Evolutionary conservation across 495 filamentous ascomycete species (phyloP).

Genomic region (Talaromyces trachyspermus): DNA sequence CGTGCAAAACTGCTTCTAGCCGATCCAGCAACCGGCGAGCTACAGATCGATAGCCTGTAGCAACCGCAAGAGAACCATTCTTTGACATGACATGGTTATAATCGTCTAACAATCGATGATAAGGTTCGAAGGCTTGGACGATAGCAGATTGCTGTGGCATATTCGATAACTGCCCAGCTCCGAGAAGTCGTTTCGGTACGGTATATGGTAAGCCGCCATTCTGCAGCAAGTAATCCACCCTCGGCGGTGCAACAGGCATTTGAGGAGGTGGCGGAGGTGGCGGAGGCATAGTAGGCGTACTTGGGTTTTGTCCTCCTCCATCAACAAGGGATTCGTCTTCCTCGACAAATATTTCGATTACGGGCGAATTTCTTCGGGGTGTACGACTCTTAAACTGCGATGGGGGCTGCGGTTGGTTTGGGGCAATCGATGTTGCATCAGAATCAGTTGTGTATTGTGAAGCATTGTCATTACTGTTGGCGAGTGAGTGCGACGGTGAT

Average conservation of each 20-base stretch:
- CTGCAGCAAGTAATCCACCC: constrained; percentile 84
- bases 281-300: constrained; percentile 47
- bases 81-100: constrained; percentile 73
- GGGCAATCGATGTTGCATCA: constrained; percentile 59
- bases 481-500: constrained; percentile 29
- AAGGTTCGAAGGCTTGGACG: constrained; percentile 66
- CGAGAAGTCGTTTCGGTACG: constrained; percentile 60
- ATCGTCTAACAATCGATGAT: constrained; percentile 73
- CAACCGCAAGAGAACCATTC: constrained; percentile 87
- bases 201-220: constrained; percentile 68
- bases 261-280: constrained; percentile 77
- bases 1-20: constrained; percentile 83
- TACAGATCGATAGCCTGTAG: constrained; percentile 89
- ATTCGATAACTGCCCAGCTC: constrained; percentile 32
- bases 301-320: constrained; percentile 31
- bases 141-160: constrained; percentile 40
- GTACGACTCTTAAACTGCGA: constrained; percentile 35
- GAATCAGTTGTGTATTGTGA: constrained; percentile 48
- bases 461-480: constrained; percentile 23
- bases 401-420: constrained; percentile 43
- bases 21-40: constrained; percentile 90
- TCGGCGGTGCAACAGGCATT: constrained; percentile 59
- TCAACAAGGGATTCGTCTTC: constrained; percentile 27
- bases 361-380: constrained; percentile 20
- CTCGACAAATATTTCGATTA: constrained; percentile 33